Conservation (phyloP, 2,329 filamentous ascomycete species). For the Pseudogymnoascus sp. region DNA sequence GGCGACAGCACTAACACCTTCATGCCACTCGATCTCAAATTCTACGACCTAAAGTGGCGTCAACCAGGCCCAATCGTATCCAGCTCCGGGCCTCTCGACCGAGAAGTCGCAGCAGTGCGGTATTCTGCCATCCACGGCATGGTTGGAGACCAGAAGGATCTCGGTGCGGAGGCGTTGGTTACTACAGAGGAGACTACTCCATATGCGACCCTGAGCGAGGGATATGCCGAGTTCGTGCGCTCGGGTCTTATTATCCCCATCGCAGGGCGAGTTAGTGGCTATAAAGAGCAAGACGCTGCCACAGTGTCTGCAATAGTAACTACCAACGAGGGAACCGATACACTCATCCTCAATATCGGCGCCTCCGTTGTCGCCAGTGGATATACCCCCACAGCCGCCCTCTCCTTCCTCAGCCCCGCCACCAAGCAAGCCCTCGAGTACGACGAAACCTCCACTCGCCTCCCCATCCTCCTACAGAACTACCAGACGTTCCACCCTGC, state of each 20-base stretch:
- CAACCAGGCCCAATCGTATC: conserved; percentile 51
- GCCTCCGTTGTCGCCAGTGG: conserved; percentile 70
- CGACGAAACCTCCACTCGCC: conserved; percentile 35
- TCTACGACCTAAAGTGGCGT: conserved; percentile 61
- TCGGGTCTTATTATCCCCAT: conserved; percentile 18
- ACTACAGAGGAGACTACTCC: conserved; percentile 10
- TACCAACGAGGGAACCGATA: conserved; percentile 26
- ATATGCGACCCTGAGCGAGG: conserved; percentile 20
- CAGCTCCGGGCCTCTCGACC: conserved; percentile 54
- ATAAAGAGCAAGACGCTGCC: background rate
- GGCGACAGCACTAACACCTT: conserved; percentile 38
- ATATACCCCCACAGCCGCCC: conserved; percentile 55
- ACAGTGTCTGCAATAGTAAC: conserved; percentile 12
- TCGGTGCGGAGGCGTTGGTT: background rate
- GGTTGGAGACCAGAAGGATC: conserved; percentile 32
- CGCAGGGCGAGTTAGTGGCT: conserved; percentile 10
- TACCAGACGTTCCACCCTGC: conserved; percentile 55
- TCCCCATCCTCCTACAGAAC: conserved; percentile 59
- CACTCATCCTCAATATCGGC: conserved; percentile 45
- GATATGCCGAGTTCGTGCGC: conserved; percentile 17
- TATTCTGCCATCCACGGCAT: conserved; percentile 44
- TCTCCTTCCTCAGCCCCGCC: conserved; percentile 54
- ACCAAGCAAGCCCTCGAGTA: conserved; percentile 51
- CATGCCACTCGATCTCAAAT: conserved; percentile 62
- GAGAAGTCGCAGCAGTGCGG: conserved; percentile 45